phyloP scores from a whole-genome alignment of 169 alveolate species.

The Plasmodium inui region DNA sequence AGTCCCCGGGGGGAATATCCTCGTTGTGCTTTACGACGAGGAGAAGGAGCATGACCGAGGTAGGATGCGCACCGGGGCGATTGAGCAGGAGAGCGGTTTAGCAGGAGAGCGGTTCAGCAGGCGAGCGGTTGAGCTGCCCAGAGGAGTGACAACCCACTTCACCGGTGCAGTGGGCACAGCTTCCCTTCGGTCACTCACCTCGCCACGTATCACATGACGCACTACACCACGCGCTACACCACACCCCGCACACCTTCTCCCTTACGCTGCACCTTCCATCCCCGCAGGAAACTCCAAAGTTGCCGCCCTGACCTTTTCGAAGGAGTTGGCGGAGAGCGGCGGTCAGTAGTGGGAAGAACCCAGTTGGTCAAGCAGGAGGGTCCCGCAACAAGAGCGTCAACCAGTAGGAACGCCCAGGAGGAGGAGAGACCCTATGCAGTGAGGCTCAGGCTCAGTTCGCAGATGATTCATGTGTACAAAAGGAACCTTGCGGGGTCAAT shows the following conservation, averaged over 20 bases:
- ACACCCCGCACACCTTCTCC: neutral
- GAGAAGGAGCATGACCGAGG: slow-evolving; percentile 83
- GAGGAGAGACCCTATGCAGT: neutral
- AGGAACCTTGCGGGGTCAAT: neutral
- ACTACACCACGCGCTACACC: neutral
- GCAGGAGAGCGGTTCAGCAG: neutral
- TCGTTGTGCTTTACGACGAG: slow-evolving; percentile 83
- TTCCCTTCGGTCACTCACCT: neutral
- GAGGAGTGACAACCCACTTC: too few species aligned
- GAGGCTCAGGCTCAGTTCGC: neutral
- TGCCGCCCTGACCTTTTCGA: slow-evolving; percentile 63
- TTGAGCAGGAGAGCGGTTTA: too few species aligned
- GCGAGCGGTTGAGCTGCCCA: too few species aligned
- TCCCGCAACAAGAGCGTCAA: too few species aligned
- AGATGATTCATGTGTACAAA: neutral
- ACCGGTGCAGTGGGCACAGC: neutral
- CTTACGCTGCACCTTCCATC: neutral
- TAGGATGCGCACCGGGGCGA: neutral
- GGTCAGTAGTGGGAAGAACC: neutral
- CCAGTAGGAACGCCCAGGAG: too few species aligned
- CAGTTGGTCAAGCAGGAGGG: neutral
- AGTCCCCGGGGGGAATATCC: slow-evolving; percentile 83
- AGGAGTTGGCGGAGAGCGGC: slow-evolving; percentile 56
- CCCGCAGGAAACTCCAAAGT: slow-evolving; percentile 60
- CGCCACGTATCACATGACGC: neutral